Evolutionary conservation across 495 filamentous ascomycete genomes (phyloP).

Genomic region (Xylaria longipes): DNA sequence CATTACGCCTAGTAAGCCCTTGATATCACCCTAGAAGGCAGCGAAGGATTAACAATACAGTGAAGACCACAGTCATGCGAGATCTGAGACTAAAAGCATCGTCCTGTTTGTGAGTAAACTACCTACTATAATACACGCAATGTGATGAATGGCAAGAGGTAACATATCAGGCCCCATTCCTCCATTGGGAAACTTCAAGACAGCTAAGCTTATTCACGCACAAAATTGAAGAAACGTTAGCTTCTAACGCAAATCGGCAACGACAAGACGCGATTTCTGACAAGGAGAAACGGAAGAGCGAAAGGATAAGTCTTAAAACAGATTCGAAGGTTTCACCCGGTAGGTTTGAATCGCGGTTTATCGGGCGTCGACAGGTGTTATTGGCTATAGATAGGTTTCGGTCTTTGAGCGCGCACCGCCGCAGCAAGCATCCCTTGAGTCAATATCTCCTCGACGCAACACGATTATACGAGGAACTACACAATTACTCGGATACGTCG

Average conservation of each 20-base stretch:
- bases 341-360: background rate
- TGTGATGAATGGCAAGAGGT: background rate
- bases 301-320: background rate
- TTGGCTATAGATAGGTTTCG: background rate
- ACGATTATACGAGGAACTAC: slow-evolving; percentile 36
- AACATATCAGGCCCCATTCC: slow-evolving; percentile 38
- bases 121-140: background rate
- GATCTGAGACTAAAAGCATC: slow-evolving; percentile 27
- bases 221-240: slow-evolving; percentile 28
- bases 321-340: background rate
- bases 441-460: slow-evolving; percentile 33
- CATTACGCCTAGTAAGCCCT: slow-evolving; percentile 13
- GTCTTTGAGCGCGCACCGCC: no score
- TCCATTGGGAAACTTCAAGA: slow-evolving; percentile 45
- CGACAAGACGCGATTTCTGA: background rate
- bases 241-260: background rate
- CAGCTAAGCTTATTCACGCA: slow-evolving; percentile 30
- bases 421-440: slow-evolving; percentile 18
- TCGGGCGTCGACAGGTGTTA: background rate
- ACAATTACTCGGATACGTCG: slow-evolving; percentile 58
- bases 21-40: background rate
- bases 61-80: background rate
- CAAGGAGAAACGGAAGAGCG: background rate
- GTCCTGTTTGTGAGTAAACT: slow-evolving; percentile 35
- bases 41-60: background rate